phyloP scores from a whole-genome alignment of 2,329 filamentous ascomycete genomes.

The Fusarium sp. region DNA sequence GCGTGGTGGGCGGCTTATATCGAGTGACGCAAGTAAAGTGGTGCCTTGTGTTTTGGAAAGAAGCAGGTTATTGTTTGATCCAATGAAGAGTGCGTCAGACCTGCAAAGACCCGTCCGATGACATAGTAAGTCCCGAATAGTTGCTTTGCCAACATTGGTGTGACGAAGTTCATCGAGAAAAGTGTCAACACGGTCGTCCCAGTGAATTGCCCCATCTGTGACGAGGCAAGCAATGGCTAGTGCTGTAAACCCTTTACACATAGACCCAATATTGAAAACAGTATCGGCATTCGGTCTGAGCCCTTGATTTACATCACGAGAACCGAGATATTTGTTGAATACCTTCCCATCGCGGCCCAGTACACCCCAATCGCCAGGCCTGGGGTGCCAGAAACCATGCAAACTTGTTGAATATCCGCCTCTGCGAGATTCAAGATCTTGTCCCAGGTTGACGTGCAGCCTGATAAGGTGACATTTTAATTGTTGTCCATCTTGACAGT shows the following conservation, averaged over 20 bases:
- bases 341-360: fast-evolving
- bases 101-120: neutral
- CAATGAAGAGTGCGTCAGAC: neutral
- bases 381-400: neutral
- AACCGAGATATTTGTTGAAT: neutral
- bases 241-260: neutral
- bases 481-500: neutral
- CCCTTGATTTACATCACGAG: fast-evolving
- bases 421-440: fast-evolving
- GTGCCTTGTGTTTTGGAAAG: neutral
- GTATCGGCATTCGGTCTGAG: neutral
- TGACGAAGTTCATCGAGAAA: neutral
- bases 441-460: neutral
- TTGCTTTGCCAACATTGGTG: neutral
- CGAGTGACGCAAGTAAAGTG: neutral
- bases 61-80: fast-evolving
- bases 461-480: neutral
- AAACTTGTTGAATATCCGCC: neutral
- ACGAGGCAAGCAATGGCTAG: neutral
- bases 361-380: neutral
- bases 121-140: fast-evolving
- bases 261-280: neutral
- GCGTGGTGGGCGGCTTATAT: neutral
- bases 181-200: neutral
- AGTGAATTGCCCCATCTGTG: neutral